Evolutionary conservation across 441 rosid genomes (phyloP), one percentile per base, ranked within the genome.

Genomic region (Corymbia calophylla): DNA sequence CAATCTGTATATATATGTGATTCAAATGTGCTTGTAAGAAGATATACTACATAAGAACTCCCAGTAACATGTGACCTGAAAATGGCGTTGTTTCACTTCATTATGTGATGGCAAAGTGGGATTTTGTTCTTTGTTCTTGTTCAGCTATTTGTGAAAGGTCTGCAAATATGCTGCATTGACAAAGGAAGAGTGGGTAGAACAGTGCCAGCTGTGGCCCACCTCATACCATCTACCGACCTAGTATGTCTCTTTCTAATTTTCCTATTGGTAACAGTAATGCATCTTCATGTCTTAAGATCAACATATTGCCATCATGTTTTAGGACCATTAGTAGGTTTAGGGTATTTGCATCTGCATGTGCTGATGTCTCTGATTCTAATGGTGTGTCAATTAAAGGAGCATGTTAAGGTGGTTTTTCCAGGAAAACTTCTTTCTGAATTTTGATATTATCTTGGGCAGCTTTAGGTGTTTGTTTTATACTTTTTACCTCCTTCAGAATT

Each of bases 171-270:
- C 96, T 91, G 98, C 99, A 12, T 92, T 89, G 2, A 93, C 97
- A 47, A 96, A 93, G 92, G 98, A 96, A 91, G 96, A 95, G 90
- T 97, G 98, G 98, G 96, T 95, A 94, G 98, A 95, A 88, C 99
- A 96, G 87, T 94, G 97, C 95, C 96, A 96, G 95, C 87, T 96
- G 27, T 97, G 99, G 99, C 98, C 98, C 88, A 95, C 97, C 85
- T 97, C 98, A 68, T 97, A 90, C 91, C 99, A 97, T 93, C 97
- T 97, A 4, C 97, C 95, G 80, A 96, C 97, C 87, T 96, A 94
- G 99, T 97, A 92, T 89, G 97, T 90, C 84, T 88, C 87, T n/a
- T 17, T 88, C 3, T 9, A 12, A 51, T 62, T 2, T 49, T 84
- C 55, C 9, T 1, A 6, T 6, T 5, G 14, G 29, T 88, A 14